phyloP scores from a whole-genome alignment of 2,329 filamentous ascomycete species.

The Phaeosphaeriaceae sp. region DNA sequence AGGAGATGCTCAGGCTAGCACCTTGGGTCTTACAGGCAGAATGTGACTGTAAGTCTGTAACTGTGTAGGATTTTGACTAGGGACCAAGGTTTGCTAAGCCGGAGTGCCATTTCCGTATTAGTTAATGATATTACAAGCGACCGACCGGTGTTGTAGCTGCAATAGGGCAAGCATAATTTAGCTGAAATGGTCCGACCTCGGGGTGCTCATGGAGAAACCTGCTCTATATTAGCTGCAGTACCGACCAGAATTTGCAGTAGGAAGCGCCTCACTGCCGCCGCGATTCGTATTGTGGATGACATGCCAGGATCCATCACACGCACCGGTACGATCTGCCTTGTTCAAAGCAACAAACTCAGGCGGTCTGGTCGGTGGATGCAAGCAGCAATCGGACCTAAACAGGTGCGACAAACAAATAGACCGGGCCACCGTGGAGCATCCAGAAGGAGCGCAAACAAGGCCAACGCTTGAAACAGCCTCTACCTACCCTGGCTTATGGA shows the following conservation, averaged over 20 bases:
- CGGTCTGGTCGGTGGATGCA: conserved; percentile 10
- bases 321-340: conserved; percentile 1
- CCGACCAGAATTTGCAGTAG: conserved; percentile 23
- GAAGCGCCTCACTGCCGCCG: conserved; percentile 20
- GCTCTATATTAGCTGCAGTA: conserved; percentile 31
- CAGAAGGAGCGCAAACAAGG: conserved; percentile 21
- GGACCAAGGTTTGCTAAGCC: conserved; percentile 22
- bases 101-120: conserved; percentile 22
- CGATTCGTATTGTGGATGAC: conserved; percentile 16
- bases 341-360: conserved; percentile 3
- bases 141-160: conserved; percentile 32
- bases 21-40: conserved; percentile 23
- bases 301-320: conserved; percentile 12
- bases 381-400: conserved; percentile 16
- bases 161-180: conserved; percentile 32
- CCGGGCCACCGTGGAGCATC: conserved; percentile 19
- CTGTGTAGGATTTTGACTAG: conserved; percentile 21
- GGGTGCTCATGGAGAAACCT: conserved; percentile 18
- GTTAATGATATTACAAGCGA: conserved; percentile 27
- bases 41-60: conserved; percentile 3
- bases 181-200: conserved; percentile 29
- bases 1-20: conserved; percentile 6
- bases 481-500: conserved; percentile 6
- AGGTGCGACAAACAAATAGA: conserved; percentile 18
- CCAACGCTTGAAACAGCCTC: conserved; percentile 26